A percentile compares a stretch with the other conserved stretches of the same genome.
Evolutionary conservation across 2,329 filamentous ascomycete species (phyloP).

Genomic region (Cladosporium sp.): DNA sequence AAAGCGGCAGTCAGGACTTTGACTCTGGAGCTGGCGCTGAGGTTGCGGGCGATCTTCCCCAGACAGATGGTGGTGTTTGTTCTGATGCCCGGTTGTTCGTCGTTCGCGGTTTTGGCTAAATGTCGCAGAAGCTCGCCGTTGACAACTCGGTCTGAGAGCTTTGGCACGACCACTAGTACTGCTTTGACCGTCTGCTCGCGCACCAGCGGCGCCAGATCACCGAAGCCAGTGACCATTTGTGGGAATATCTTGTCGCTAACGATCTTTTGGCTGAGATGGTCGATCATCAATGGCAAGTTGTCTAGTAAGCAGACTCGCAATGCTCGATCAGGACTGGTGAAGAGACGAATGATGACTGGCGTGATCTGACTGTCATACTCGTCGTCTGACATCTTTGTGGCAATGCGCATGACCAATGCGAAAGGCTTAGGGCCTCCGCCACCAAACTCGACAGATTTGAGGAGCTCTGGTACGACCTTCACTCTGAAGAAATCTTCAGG

Average conservation of each 20-base stretch:
- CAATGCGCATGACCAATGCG: slow-evolving; percentile 81
- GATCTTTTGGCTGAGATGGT: slow-evolving; percentile 76
- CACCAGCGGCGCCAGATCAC: slow-evolving; percentile 82
- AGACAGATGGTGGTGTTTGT: slow-evolving; percentile 98
- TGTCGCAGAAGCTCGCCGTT: slow-evolving; percentile 90
- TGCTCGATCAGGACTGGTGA: slow-evolving; percentile 84
- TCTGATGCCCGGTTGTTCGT: slow-evolving; percentile 92
- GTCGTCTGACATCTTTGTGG: slow-evolving; percentile 76
- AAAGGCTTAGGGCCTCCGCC: slow-evolving; percentile 92
- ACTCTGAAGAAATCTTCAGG: slow-evolving; percentile 97
- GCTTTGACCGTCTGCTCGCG: slow-evolving; percentile 95
- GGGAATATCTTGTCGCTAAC: slow-evolving; percentile 98
- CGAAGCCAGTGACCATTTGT: slow-evolving; percentile 92
- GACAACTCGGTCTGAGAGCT: slow-evolving; percentile 84
- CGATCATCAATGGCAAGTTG: slow-evolving; percentile 84
- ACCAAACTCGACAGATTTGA: slow-evolving; percentile 99
- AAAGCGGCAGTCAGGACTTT: slow-evolving; percentile 95
- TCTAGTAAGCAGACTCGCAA: slow-evolving; percentile 87
- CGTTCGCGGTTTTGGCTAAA: slow-evolving; percentile 91
- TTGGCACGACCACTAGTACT: slow-evolving; percentile 76
- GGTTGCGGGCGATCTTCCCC: slow-evolving; percentile 87
- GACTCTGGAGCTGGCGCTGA: slow-evolving; percentile 66
- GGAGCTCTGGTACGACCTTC: slow-evolving; percentile 86
- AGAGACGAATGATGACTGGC: slow-evolving; percentile 80
- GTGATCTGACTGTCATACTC: slow-evolving; percentile 82